These are phyloP conservation scores for Cyberlindnera xishuangbannaensis DNA, from an alignment of 805 yeast genomes.

Conservation along the genomic window DNA sequence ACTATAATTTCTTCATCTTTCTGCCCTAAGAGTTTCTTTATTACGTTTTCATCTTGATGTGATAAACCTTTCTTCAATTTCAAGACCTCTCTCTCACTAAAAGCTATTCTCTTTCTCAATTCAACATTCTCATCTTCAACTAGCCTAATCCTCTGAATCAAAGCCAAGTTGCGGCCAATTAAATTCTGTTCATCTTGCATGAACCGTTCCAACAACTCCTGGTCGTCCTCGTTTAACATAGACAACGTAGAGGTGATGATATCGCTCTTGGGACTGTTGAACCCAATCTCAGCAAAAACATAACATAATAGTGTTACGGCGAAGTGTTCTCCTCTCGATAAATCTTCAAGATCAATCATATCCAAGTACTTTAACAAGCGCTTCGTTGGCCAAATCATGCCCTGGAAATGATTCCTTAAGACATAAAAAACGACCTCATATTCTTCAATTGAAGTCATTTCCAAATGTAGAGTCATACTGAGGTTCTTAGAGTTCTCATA, in stretches of 20 bases:
- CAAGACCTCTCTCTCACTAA: background rate
- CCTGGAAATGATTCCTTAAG: conserved; percentile 4
- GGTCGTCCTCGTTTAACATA: conserved; percentile 11
- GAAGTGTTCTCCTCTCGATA: conserved; percentile 7
- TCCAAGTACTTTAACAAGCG: conserved; percentile 9
- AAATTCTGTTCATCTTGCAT: conserved; percentile 20
- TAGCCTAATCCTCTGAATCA: conserved; percentile 13
- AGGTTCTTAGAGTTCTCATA: conserved; percentile 1
- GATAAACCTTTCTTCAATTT: no score
- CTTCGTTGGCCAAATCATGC: conserved; percentile 4
- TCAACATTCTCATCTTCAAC: conserved; percentile 13
- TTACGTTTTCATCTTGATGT: no score
- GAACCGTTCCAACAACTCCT: conserved; percentile 11
- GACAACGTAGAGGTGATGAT: conserved; percentile 11
- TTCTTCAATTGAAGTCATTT: background rate
- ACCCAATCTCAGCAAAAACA: conserved; percentile 16
- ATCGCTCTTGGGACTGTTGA: conserved; percentile 15
- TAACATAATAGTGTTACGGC: conserved; percentile 13
- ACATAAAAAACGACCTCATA: conserved; percentile 5
- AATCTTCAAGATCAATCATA: conserved; percentile 6
- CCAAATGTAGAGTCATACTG: background rate
- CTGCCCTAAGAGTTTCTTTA: no score
- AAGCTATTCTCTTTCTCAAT: conserved; percentile 6
- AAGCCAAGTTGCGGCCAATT: conserved; percentile 16
- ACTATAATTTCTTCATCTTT: no score